Evolutionary conservation across 345 rosid genomes (phyloP).

Genomic region (Dimocarpus longan): DNA sequence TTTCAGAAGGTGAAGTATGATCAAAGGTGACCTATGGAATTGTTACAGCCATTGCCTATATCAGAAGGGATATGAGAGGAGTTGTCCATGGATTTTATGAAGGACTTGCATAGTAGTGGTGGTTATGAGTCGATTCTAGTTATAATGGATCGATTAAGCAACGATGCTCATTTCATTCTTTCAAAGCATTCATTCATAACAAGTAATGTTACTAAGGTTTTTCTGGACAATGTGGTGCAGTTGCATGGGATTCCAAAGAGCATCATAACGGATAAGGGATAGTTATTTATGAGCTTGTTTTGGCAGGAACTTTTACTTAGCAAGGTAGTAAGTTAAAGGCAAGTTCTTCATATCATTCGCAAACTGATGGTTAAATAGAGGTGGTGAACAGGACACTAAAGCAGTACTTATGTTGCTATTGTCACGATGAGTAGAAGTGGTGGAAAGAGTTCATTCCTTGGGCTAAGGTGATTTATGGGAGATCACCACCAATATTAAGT

Average conservation of each 20-base stretch:
- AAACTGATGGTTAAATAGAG: constrained; percentile 3
- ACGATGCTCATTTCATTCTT: neutral
- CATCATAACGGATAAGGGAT: neutral
- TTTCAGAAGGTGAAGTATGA: neutral
- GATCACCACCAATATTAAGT: neutral
- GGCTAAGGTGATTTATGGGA: neutral
- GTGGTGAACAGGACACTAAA: neutral
- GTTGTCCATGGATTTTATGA: neutral
- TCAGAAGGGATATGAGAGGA: neutral
- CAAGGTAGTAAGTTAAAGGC: neutral
- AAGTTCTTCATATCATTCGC: neutral
- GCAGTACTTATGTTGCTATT: neutral
- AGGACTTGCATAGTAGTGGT: neutral
- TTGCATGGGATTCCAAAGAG: neutral
- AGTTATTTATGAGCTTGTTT: neutral
- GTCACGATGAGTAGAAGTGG: neutral
- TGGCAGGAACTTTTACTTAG: neutral
- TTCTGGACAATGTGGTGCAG: neutral
- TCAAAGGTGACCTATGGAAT: neutral
- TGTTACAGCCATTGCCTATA: constrained; percentile 3
- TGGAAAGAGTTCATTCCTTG: neutral
- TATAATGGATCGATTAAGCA: neutral
- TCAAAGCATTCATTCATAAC: neutral
- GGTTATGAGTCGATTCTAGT: neutral
- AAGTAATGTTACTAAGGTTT: neutral